Base-by-base conservation (phyloP, 176 grass and related monocot species). In the Cenchrus americanus region DNA sequence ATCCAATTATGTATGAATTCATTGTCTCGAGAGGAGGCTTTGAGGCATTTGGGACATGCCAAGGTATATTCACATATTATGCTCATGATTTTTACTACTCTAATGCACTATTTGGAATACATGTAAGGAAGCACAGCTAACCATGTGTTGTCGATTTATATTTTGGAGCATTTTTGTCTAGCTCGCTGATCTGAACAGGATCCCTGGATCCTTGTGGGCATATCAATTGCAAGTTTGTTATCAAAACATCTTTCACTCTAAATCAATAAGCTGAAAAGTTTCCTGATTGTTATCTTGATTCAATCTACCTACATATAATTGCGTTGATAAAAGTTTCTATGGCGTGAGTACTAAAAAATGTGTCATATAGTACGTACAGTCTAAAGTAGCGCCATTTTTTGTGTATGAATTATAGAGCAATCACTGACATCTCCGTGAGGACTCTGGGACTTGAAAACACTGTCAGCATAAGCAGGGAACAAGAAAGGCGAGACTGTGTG, bases 1-100 rank as follows among this genome's bases (percentile, higher is more conserved):
- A 84, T 98, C 82, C 96, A 98, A 71, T 83, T 98, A 75, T 98
- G 90, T 53, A 77, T 95, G 87, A 95, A 98, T 86, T 95, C 96
- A 46, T 71, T 87, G 69, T 98, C 92, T 71, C 96, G 95, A 86
- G 96, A 98, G 14, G 96, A 95, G 80, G 91, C 96, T 77, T 73
- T 98, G 83, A 93, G 89, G 72, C 92, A 98, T 88, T 94, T 98
- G 73, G 86, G 83, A 79, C 89, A 98, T 83, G 92, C 92, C 62
- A 94, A 94, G 87, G 95, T 97, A 89, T 73, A 52, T 18, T 73
- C 18, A 15, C 27, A 86, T 64, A 17, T 34, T 81, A 73, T 80
- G 22, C 48, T 61, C 34, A 46, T 70, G 32, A 58, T 51, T 14
- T 75, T 69, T 57, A 77, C 59, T 43, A 30, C 80, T 27, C 24